A percentile compares a stretch with the other conserved stretches of the same genome.
phyloP scores from a whole-genome alignment of 2,329 filamentous ascomycete species.

The Aspergillus puulaauensis region DNA sequence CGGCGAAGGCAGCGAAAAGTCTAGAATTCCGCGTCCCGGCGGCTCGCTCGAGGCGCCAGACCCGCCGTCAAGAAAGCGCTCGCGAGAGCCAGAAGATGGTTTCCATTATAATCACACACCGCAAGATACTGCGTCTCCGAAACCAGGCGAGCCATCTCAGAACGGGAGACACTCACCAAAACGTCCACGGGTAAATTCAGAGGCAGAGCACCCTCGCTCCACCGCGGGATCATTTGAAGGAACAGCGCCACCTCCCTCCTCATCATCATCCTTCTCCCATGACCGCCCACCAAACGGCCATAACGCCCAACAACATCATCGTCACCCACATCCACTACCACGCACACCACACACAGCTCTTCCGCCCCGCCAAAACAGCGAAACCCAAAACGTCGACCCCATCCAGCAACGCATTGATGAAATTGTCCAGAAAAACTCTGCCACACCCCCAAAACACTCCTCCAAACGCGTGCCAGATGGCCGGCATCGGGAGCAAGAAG shows the following conservation, averaged over 20 bases:
- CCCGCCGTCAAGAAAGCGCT: constrained; percentile 38
- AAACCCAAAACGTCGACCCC: constrained; percentile 24
- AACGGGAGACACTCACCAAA: constrained; percentile 38
- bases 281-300: constrained; percentile 21
- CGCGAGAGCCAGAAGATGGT: constrained; percentile 35
- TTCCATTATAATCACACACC: constrained; percentile 9
- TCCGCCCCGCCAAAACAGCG: constrained; percentile 16
- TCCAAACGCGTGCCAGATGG: constrained; percentile 18
- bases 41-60: constrained; percentile 23
- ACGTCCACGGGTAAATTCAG: constrained; percentile 33
- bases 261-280: constrained; percentile 12
- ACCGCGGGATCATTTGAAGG: constrained; percentile 11
- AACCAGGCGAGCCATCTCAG: constrained; percentile 12
- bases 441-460: constrained; percentile 11
- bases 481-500: constrained; percentile 21
- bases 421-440: constrained; percentile 31
- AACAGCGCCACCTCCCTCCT: background rate
- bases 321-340: constrained; percentile 22
- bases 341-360: constrained; percentile 17
- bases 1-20: constrained; percentile 39
- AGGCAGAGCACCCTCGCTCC: constrained; percentile 14
- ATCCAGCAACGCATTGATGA: constrained; percentile 39
- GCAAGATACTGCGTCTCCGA: constrained; percentile 8
- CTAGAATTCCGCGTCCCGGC: constrained; percentile 33
- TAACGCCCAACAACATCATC: constrained; percentile 14